Percentiles rank a stretch among this genome's conserved stretches.
Evolutionary conservation across 2,329 filamentous ascomycete genomes (phyloP).

Genomic region (Colletotrichum noveboracense): DNA sequence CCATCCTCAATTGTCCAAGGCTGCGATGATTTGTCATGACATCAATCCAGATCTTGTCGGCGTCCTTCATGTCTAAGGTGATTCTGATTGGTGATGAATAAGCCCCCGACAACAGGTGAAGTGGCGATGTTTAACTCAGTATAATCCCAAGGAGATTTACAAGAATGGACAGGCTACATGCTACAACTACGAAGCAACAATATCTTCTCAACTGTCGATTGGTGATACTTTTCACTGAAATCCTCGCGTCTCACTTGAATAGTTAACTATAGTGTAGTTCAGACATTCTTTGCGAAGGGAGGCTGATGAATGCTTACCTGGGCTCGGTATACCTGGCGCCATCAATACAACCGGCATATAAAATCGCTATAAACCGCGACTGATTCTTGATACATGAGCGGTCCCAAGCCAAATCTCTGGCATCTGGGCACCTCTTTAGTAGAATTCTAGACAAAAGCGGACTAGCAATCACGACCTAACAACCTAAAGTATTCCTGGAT

Average conservation of each 20-base stretch:
- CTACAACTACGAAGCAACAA: fast-evolving
- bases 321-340: not conserved
- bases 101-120: fast-evolving
- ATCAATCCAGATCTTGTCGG: not conserved
- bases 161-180: not conserved
- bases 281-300: not conserved
- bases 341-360: not conserved
- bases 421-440: no score
- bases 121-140: no score
- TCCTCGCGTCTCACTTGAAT: not conserved
- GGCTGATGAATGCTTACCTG: fast-evolving
- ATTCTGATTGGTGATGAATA: not conserved
- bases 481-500: not conserved
- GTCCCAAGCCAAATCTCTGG: no score
- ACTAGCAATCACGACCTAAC: not conserved
- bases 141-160: not conserved
- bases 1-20: not conserved
- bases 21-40: not conserved
- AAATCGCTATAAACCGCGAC: no score
- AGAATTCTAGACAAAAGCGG: not conserved
- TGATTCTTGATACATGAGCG: no score
- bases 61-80: not conserved
- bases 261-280: not conserved
- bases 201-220: not conserved
- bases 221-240: not conserved